A percentile compares a stretch with the other conserved stretches of the same genome.
These are phyloP conservation scores for Sphagnurus paluster DNA, from an alignment of 1,284 basidiomycete species.

Conservation along the genomic window DNA sequence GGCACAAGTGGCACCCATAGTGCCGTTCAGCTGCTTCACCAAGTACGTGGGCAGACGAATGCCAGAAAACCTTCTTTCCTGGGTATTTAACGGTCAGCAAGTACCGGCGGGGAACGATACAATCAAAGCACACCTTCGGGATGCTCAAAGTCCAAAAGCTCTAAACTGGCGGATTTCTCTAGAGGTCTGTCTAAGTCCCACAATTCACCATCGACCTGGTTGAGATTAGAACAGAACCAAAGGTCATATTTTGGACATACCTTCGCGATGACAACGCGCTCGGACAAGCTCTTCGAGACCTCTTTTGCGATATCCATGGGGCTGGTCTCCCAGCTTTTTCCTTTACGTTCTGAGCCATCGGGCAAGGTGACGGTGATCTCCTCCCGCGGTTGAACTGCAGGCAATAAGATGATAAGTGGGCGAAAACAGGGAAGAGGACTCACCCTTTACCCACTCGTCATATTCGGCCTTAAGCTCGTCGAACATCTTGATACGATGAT, in stretches of 20 bases:
- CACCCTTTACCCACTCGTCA: slow-evolving; percentile 79
- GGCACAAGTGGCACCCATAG: slow-evolving; percentile 96
- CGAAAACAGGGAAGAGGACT: slow-evolving; percentile 16
- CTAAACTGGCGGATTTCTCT: slow-evolving; percentile 80
- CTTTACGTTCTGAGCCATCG: slow-evolving; percentile 85
- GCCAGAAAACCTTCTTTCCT: slow-evolving; percentile 99
- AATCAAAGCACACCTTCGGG: slow-evolving; percentile 69
- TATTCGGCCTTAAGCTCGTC: slow-evolving; percentile 88
- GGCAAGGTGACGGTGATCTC: slow-evolving; percentile 86
- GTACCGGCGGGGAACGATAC: too few relatives aligned
- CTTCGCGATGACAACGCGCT: slow-evolving; percentile 93
- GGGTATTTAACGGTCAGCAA: too few relatives aligned
- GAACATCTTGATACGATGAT: slow-evolving; percentile 89
- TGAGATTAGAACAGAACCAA: slow-evolving; percentile 1
- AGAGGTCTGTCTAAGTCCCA: slow-evolving; percentile 97
- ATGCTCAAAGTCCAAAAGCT: slow-evolving; percentile 93
- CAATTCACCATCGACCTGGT: slow-evolving; percentile 80
- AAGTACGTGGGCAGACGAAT: slow-evolving; percentile 98
- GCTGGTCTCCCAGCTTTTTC: slow-evolving; percentile 93
- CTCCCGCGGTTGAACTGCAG: slow-evolving; percentile 78
- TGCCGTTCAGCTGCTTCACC: slow-evolving; percentile 97
- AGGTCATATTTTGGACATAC: slow-evolving; percentile 38
- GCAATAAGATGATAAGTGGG: neutral
- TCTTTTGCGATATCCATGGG: slow-evolving; percentile 91
- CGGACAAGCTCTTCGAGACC: slow-evolving; percentile 87